phyloP scores from a whole-genome alignment of 2,329 filamentous ascomycete species.

The Diaporthe vaccinii region DNA sequence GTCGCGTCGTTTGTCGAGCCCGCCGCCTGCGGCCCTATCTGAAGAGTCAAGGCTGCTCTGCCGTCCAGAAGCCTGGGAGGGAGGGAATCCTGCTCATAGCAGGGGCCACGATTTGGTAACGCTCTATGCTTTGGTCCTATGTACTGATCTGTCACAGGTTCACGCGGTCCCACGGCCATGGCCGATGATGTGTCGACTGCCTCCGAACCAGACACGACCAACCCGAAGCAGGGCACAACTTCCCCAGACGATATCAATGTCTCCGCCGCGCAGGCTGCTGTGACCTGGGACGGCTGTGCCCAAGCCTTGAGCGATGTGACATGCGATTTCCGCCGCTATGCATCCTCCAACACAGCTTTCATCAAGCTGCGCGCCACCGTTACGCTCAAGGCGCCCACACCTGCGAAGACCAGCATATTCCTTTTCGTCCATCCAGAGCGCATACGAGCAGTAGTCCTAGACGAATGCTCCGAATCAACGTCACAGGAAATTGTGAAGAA shows the following conservation, averaged over 20 bases:
- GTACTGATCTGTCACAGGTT: constrained; percentile 9
- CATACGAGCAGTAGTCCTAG: not conserved
- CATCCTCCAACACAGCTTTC: constrained; percentile 30
- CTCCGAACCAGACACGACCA: constrained; percentile 14
- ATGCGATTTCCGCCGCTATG: constrained; percentile 29
- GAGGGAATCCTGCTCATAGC: constrained; percentile 33
- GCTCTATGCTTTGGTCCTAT: not conserved
- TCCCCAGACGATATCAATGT: constrained; percentile 16
- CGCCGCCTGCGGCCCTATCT: not conserved
- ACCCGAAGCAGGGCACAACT: not conserved
- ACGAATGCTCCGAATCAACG: not conserved
- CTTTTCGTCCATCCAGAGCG: constrained; percentile 30
- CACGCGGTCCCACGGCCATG: constrained; percentile 11
- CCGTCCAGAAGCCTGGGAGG: constrained; percentile 38
- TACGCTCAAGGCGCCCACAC: not conserved
- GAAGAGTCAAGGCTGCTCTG: constrained; percentile 39
- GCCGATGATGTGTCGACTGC: constrained; percentile 30
- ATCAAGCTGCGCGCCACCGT: constrained; percentile 31
- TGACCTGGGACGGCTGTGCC: not conserved
- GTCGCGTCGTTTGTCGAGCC: not conserved
- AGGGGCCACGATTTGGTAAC: constrained; percentile 18
- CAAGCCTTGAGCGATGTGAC: constrained; percentile 22
- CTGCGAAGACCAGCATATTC: constrained; percentile 30
- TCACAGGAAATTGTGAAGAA: not conserved
- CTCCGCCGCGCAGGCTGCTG: constrained; percentile 11